Evolutionary conservation across 2,329 filamentous ascomycete species (phyloP).

Genomic region (Torrubiella hemipterigena): DNA sequence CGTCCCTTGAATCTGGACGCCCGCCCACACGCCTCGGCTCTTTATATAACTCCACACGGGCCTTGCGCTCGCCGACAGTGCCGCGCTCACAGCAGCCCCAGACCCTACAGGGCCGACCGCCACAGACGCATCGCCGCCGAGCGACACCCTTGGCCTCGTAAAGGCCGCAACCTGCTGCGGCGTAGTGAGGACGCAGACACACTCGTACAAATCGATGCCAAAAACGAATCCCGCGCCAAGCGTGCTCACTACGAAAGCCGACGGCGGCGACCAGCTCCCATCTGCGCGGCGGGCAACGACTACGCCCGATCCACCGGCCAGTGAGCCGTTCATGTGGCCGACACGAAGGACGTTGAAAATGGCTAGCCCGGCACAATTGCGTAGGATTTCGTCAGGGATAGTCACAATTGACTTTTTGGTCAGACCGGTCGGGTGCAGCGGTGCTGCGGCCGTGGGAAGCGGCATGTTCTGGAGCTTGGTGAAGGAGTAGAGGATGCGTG

Average conservation of each 20-base stretch:
- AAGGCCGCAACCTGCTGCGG: slow-evolving; percentile 56
- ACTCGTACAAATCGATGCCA: slow-evolving; percentile 67
- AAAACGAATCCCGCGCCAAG: slow-evolving; percentile 58
- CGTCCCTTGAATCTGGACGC: slow-evolving; percentile 71
- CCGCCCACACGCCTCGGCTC: slow-evolving; percentile 66
- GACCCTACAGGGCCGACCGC: slow-evolving; percentile 47
- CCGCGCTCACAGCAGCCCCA: slow-evolving; percentile 43
- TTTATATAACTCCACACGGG: slow-evolving; percentile 77
- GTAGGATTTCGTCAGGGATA: slow-evolving; percentile 33
- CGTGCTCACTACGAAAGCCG: slow-evolving; percentile 59
- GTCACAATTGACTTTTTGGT: slow-evolving; percentile 21
- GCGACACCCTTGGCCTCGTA: slow-evolving; percentile 50
- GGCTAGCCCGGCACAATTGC: slow-evolving; percentile 44
- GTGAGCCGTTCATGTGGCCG: slow-evolving; percentile 40
- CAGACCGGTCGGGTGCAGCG: slow-evolving; percentile 19
- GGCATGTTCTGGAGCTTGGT: slow-evolving; percentile 30
- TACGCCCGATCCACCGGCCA: slow-evolving; percentile 47
- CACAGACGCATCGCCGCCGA: slow-evolving; percentile 59
- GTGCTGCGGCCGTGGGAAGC: slow-evolving; percentile 9
- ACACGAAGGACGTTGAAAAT: slow-evolving; percentile 53
- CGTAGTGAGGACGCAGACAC: slow-evolving; percentile 63
- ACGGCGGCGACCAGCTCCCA: slow-evolving; percentile 60
- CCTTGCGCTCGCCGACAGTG: slow-evolving; percentile 22
- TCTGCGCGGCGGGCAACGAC: slow-evolving; percentile 44
- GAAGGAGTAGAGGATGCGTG: slow-evolving; percentile 61